Evolutionary conservation across 305 asterid species (phyloP), one percentile per base, ranked within the genome.

Genomic region (Euphrasia arctica): DNA sequence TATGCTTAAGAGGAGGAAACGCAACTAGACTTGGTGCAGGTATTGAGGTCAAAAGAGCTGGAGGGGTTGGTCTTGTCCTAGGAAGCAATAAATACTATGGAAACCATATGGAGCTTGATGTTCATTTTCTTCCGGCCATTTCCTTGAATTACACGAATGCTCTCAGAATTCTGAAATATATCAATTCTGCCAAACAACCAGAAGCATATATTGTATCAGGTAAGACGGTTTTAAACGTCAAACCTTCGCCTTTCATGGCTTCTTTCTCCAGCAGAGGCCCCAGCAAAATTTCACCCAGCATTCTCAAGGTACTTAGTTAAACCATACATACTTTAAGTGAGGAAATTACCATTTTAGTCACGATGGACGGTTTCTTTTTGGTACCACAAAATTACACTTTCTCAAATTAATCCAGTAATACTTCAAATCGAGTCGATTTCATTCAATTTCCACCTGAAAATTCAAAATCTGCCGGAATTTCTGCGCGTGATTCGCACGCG

Each of bases 181-280:
- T 89, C 48, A 52, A 59, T 39, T 75, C 89, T 42, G 18, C 89
- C 0, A 79, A 74, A 49, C 62, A 65, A 7, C 87, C 95, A 0
- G 63, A 27, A 9, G 95, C 87, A 1, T 18, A 0, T 75, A 74
- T 41, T 78, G 84, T 80, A 0, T 79, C 79, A 18, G 22, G 22
- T 27, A 72, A 60, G 66, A 91, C 98, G 1, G 63, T 80, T 0
- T 49, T 78, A 14, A 70, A 69, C 60, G 51, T 72, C 65, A 82
- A 83, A 47, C 92, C 93, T 25, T 91, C 98, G 45, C 98, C 98
- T n/a, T 66, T 43, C 75, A 82, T 89, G 98, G 95, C 97, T 41
- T 65, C 79, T 51, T 91, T 91, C 67, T 55, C 89, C 32, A 91
- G 98, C 47, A 76, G 95, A 78, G 98, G 48, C 5, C 48, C 4